Base-by-base conservation (phyloP, 768 basidiomycete species). In the Tricholoma sp. region DNA sequence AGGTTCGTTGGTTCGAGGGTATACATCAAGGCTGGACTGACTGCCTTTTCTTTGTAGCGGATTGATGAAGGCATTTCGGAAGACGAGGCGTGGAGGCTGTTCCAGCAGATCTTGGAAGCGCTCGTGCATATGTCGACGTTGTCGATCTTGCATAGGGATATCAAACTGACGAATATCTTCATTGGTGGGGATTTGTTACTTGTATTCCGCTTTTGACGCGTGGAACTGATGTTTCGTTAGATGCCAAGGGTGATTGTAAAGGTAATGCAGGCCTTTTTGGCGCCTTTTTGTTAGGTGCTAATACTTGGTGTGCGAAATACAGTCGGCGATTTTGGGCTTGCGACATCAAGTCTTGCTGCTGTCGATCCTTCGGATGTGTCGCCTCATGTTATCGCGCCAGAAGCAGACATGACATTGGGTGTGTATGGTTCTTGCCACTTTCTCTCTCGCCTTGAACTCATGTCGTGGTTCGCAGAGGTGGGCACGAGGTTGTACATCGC, bases 321-420 rank as follows among this genome's bases (percentile, higher is more conserved):
- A 85, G 89, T 98, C 37, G 94, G 94, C 16, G 95, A 98, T 68
- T 98, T 97, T 66, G 95, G 94, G 29, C 77, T 97, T 5, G 91
- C 92, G 2, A 93, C 92, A 0, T 89, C 89, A 1, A 88, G 85
- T 68, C 74, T 91, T 16, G 87, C 87, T 3, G 88, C 85, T 31
- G 83, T 91, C 6, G 90, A 91, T 56, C 86, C 88, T 19, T 84
- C 86, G 0, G 84, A 87, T 66, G 72, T 88, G 24, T 76, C 80
- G 7, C 76, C 79, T 1, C 75, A 77, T 45, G 69, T 72, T 1
- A 64, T 73, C 19, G 66, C 71, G 16, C 68, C 73, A 10, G 83
- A 89, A 57, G 74, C 80, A 1, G 91, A 92, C 51, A 83, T 92
- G 81, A 93, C 91, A 0, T 72, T 89, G 22, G 89, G 88, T 84